Base-by-base conservation (phyloP, 208 protist species). In the Leishmania arabica region DNA sequence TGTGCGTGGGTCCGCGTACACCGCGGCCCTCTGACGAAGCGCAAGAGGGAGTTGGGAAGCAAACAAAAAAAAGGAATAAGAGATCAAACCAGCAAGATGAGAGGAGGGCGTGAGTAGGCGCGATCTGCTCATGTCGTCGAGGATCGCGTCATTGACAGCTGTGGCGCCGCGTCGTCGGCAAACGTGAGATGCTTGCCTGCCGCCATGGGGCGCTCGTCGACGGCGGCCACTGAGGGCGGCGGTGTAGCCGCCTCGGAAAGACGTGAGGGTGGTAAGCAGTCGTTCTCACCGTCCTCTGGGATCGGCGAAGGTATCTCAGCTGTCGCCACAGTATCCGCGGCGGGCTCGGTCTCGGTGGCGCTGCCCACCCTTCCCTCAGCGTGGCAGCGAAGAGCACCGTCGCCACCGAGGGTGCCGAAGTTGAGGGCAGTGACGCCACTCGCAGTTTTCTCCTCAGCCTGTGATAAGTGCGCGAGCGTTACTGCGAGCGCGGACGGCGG, bases 51-150 rank as follows among this genome's bases (percentile, higher is more conserved):
- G 13, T 24, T 72, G 15, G 9, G 19, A 58, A 7, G 15, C 7
- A 42, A 60, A 42, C 4, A 72, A 27, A 82, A 37, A 84, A 27
- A 84, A 54, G 79, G 78, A 65, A 83, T 80, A 49, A 47, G n/a
- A 78, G 47, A 78, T 27, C 15, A 81, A 71, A 4, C 70, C 75
- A 76, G 5, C n/a, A 79, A 34, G 80, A 79, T 37, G 11, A 78
- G 66, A 49, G 40, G 81, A 71, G 47, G n/a, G 27, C 49, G 47
- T 27, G 13, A 65, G 51, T n/a, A 9, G 34, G 8, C 9, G 1
- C 3, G 3, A 49, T 64, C 34, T n/a, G 24, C 56, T 68, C 40
- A 66, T 7, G 37, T 2, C 40, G 56, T 21, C 5, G 74, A 68
- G 53, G 37, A 34, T 40, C 9, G 53, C 74, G 40, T 6, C 13